phyloP scores from a whole-genome alignment of 2,329 filamentous ascomycete species.

The Penicillium sp. region DNA sequence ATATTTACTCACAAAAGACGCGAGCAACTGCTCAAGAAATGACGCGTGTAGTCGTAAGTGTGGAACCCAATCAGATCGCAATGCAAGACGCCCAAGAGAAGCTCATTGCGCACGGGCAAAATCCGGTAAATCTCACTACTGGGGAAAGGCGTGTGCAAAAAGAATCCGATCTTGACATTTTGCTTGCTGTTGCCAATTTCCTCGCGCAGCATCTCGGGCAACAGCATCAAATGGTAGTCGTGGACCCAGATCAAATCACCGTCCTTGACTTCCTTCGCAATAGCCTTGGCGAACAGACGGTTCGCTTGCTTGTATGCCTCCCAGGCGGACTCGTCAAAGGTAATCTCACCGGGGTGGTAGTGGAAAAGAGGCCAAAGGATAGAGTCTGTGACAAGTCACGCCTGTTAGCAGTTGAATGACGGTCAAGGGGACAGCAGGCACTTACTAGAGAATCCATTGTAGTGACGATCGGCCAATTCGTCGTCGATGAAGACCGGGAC shows the following conservation, averaged over 20 bases:
- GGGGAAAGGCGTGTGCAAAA: conserved; percentile 94
- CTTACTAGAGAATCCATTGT: conserved; percentile 96
- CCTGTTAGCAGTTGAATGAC: conserved; percentile 37
- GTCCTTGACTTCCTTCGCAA: conserved; percentile 83
- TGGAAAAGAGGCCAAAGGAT: conserved; percentile 99
- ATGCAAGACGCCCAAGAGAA: conserved; percentile 82
- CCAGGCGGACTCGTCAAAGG: conserved; percentile 95
- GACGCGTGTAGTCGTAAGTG: conserved; percentile 97
- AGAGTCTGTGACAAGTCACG: conserved; percentile 60
- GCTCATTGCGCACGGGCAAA: conserved; percentile 83
- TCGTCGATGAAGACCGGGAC: conserved; percentile 92
- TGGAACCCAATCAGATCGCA: conserved; percentile 97
- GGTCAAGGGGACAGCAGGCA: conserved; percentile 51
- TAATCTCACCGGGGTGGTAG: conserved; percentile 97
- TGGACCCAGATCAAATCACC: conserved; percentile 97
- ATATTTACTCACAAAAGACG: conserved; percentile 69
- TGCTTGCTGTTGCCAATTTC: conserved; percentile 77
- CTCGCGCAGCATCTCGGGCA: conserved; percentile 91
- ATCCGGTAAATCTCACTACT: conserved; percentile 97
- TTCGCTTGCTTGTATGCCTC: conserved; percentile 91
- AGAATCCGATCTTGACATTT: conserved; percentile 97
- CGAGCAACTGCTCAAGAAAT: conserved; percentile 96
- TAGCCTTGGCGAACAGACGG: conserved; percentile 81
- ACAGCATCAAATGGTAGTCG: conserved; percentile 96
- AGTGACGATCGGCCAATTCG: conserved; percentile 89